Conservation (phyloP, 139 green algal species). For the Chlorella sp. region DNA sequence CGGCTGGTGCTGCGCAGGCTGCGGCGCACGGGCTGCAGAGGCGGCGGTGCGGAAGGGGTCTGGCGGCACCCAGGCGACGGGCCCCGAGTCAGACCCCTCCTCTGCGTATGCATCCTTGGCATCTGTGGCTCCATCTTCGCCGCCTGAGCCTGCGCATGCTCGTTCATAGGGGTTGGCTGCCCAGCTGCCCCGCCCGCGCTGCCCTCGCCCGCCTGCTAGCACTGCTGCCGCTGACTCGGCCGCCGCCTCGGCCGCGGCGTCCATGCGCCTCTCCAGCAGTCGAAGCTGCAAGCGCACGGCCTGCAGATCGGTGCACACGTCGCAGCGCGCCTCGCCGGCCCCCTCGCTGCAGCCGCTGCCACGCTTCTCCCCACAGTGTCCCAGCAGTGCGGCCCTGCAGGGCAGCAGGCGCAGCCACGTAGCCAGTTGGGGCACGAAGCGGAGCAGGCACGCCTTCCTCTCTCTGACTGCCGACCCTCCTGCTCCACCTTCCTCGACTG, state of each 20-base stretch:
- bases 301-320: conserved; percentile 31
- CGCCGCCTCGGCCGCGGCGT: conserved; percentile 1
- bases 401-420: no score
- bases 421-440: no score
- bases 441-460: no score
- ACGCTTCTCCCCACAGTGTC: conserved; percentile 55
- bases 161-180: conserved; percentile 2
- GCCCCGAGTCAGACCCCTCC: no score
- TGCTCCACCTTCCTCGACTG: background rate
- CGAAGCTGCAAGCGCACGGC: conserved; percentile 1
- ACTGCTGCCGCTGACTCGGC: background rate
- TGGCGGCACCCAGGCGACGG: no score
- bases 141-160: background rate
- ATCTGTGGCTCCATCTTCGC: no score
- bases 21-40: no score
- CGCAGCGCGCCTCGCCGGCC: conserved; percentile 38
- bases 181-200: background rate
- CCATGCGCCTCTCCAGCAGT: conserved; percentile 9
- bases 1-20: no score
- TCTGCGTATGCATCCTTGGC: no score
- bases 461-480: no score
- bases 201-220: background rate
- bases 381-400: conserved; percentile 39
- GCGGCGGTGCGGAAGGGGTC: no score
- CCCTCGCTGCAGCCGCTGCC: conserved; percentile 1